Conservation (phyloP, 495 filamentous ascomycete genomes). For the Aspergillus baeticus region DNA sequence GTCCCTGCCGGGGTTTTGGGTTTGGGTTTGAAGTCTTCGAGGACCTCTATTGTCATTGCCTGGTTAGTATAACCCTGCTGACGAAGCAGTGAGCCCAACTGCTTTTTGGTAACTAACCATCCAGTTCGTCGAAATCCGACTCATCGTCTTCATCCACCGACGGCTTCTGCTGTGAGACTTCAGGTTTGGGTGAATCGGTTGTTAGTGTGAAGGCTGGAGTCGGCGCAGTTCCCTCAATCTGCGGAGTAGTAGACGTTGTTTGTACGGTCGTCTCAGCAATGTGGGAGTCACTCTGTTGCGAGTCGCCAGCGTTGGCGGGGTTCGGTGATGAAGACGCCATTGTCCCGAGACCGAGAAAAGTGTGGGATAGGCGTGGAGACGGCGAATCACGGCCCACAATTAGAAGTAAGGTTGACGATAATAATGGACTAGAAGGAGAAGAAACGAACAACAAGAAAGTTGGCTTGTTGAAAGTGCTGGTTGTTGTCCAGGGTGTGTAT, state of each 20-base stretch:
- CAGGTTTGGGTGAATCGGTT: background rate
- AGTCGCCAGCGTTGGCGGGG: conserved; percentile 3
- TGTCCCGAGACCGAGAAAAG: background rate
- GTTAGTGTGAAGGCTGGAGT: conserved; percentile 1
- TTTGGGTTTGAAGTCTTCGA: conserved; percentile 78
- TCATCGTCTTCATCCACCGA: conserved; percentile 35
- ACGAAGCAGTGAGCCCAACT: background rate
- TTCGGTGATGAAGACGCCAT: conserved; percentile 20
- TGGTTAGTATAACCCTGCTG: background rate
- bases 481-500: background rate
- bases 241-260: conserved; percentile 3
- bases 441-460: background rate
- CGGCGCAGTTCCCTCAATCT: background rate
- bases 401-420: background rate
- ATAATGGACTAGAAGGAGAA: background rate
- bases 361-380: background rate
- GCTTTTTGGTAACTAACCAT: conserved; percentile 57
- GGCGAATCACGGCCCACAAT: background rate
- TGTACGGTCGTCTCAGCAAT: background rate
- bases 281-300: background rate
- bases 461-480: background rate
- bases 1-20: conserved; percentile 34
- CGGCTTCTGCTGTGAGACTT: background rate
- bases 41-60: conserved; percentile 61
- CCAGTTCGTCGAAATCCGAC: conserved; percentile 82